phyloP scores from a whole-genome alignment of 441 rosid species.

The Populus tomentosa region DNA sequence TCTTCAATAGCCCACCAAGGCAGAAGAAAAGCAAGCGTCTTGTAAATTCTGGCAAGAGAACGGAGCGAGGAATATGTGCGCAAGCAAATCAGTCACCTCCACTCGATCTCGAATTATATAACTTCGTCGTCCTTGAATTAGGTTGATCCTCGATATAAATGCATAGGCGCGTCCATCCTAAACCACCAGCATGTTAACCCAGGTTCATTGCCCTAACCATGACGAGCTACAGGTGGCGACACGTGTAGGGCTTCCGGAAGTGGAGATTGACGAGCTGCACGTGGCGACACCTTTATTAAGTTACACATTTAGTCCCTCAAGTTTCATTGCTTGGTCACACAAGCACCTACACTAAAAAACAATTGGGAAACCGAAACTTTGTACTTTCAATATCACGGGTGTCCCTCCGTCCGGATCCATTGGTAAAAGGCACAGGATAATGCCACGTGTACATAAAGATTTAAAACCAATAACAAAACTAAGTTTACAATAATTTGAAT shows the following conservation, averaged over 20 bases:
- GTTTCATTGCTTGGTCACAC: not conserved
- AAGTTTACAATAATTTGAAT: too few species aligned
- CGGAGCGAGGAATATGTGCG: not conserved
- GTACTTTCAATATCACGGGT: too few species aligned
- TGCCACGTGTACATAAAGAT: too few species aligned
- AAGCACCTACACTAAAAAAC: not conserved
- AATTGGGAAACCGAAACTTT: not conserved
- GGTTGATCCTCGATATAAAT: not conserved
- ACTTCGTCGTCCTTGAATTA: not conserved
- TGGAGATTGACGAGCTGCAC: not conserved
- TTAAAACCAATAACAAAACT: too few species aligned
- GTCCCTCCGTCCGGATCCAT: too few species aligned
- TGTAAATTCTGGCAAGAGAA: not conserved
- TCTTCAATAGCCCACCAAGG: too few species aligned
- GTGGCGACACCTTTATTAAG: too few species aligned
- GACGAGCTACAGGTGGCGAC: constrained; percentile 25
- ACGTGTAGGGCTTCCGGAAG: constrained; percentile 32
- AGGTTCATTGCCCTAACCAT: not conserved
- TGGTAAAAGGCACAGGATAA: too few species aligned
- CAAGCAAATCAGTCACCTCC: too few species aligned
- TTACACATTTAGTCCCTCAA: not conserved
- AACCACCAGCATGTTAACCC: not conserved
- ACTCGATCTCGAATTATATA: not conserved
- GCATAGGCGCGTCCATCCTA: not conserved
- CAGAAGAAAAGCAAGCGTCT: too few species aligned